These are phyloP conservation scores for Sextonia rubra DNA, from an alignment of 164 flowering plant genomes.

Conservation along the genomic window DNA sequence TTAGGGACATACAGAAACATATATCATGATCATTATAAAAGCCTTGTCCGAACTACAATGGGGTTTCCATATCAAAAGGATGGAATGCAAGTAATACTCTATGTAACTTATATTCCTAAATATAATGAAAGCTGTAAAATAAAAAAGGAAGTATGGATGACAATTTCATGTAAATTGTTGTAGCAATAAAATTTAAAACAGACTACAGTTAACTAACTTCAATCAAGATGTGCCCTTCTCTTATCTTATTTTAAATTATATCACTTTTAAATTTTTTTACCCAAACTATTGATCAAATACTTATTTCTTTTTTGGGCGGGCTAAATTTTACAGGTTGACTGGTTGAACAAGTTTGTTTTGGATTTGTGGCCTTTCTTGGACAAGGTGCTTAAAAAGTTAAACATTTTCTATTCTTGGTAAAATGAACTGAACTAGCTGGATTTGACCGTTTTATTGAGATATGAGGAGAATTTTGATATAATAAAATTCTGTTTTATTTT, in stretches of 20 bases:
- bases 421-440: neutral
- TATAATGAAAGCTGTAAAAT: too few species aligned
- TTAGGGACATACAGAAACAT: too few species aligned
- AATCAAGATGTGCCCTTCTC: too few species aligned
- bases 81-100: too few species aligned
- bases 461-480: neutral
- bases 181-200: too few species aligned
- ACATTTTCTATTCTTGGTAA: neutral
- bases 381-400: constrained; percentile 35
- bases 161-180: too few species aligned
- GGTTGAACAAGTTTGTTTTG: constrained; percentile 65
- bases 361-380: constrained; percentile 82
- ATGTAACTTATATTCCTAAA: too few species aligned
- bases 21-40: too few species aligned
- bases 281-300: neutral
- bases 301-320: neutral
- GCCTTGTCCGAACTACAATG: too few species aligned
- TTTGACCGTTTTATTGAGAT: neutral
- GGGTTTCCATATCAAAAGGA: too few species aligned
- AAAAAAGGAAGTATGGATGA: too few species aligned
- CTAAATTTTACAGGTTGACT: constrained; percentile 60
- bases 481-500: neutral
- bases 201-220: neutral
- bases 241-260: neutral
- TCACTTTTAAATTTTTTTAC: neutral